Evolutionary conservation across 1,139 yeast genomes (phyloP).

Genomic region (Torulaspora pretoriensis): DNA sequence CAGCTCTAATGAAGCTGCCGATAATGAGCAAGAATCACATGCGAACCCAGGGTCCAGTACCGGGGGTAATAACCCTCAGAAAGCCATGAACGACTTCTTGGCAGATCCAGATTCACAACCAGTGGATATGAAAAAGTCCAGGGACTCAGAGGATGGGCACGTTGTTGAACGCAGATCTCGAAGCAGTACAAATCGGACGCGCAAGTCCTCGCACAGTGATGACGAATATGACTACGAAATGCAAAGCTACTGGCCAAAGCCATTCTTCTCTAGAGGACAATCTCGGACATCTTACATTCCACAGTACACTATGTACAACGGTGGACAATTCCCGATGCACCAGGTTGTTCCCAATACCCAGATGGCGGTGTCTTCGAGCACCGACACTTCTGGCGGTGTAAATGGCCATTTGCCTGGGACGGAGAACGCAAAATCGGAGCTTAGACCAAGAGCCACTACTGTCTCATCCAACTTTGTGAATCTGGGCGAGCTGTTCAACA

Average conservation of each 20-base stretch:
- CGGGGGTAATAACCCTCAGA: slow-evolving; percentile 15
- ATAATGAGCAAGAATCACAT: slow-evolving; percentile 1
- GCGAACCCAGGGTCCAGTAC: neutral
- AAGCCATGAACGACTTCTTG: slow-evolving; percentile 20
- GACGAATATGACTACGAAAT: slow-evolving; percentile 29
- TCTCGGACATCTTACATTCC: slow-evolving; percentile 29
- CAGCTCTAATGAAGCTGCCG: slow-evolving; percentile 7
- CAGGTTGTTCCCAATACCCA: slow-evolving; percentile 35
- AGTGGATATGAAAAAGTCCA: slow-evolving; percentile 6
- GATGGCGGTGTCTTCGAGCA: slow-evolving; percentile 19
- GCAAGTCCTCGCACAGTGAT: slow-evolving; percentile 14
- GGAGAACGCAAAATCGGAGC: slow-evolving; percentile 11
- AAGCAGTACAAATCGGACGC: slow-evolving; percentile 1
- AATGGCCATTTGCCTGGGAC: slow-evolving; percentile 16
- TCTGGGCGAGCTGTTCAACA: slow-evolving; percentile 9
- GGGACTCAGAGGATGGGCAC: slow-evolving; percentile 8
- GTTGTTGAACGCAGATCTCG: slow-evolving; percentile 1
- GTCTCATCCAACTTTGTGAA: slow-evolving; percentile 26
- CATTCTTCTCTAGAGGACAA: slow-evolving; percentile 18
- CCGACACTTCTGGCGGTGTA: slow-evolving; percentile 14
- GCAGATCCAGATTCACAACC: slow-evolving; percentile 13
- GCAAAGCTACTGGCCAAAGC: slow-evolving; percentile 23
- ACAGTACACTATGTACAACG: slow-evolving; percentile 21
- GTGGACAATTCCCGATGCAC: slow-evolving; percentile 27
- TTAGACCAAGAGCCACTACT: slow-evolving; percentile 15